Evolutionary conservation across 192 early-diverging fungal genomes (phyloP).

Genomic region (Coemansia sp.): DNA sequence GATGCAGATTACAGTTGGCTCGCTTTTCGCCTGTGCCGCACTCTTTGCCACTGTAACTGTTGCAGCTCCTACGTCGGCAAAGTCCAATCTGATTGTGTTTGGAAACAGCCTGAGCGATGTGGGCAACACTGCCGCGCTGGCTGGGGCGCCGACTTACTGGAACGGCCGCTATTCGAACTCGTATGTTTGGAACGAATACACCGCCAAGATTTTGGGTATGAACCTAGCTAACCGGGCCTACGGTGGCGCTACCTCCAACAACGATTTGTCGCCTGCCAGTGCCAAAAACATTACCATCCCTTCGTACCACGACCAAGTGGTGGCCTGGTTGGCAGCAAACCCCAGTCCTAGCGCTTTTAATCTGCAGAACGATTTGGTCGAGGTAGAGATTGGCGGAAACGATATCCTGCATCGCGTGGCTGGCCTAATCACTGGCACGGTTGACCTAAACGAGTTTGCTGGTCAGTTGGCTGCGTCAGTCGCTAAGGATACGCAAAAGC

Average conservation of each 20-base stretch:
- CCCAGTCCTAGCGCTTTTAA: constrained; percentile 35
- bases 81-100: constrained; percentile 47
- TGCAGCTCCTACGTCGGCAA: constrained; percentile 30
- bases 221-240: constrained; percentile 38
- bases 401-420: constrained; percentile 29
- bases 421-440: constrained; percentile 17
- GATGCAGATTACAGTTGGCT: constrained; percentile 12
- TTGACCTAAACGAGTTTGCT: constrained; percentile 27
- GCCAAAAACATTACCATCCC: constrained; percentile 33
- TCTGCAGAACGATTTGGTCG: constrained; percentile 41
- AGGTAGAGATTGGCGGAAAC: constrained; percentile 50
- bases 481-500: constrained; percentile 25
- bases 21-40: constrained; percentile 21
- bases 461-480: constrained; percentile 23
- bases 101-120: constrained; percentile 52
- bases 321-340: constrained; percentile 19
- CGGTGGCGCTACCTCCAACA: constrained; percentile 50
- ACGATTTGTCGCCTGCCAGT: constrained; percentile 38
- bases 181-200: constrained; percentile 54
- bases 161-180: constrained; percentile 45
- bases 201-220: constrained; percentile 42
- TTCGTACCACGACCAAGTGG: constrained; percentile 51
- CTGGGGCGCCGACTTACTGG: constrained; percentile 22
- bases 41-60: constrained; percentile 20
- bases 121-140: constrained; percentile 26